Evolutionary conservation across 2,329 filamentous ascomycete genomes (phyloP).

Genomic region (Pezicula rhizophila): DNA sequence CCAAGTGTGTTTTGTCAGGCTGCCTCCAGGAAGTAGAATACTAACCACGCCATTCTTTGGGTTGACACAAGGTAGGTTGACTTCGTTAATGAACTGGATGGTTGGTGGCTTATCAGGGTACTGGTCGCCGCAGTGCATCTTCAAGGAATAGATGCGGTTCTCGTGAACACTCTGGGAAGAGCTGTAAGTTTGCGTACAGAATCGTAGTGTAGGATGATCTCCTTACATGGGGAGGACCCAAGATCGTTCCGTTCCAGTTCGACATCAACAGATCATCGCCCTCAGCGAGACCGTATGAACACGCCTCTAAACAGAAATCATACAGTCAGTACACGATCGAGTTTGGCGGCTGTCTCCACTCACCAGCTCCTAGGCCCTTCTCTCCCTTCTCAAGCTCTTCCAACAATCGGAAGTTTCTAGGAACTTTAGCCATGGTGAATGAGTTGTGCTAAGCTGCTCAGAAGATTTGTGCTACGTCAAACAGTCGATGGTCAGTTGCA

Average conservation of each 20-base stretch:
- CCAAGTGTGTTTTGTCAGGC: background rate
- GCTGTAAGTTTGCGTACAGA: background rate
- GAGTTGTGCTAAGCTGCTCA: no score
- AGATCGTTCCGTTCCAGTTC: conserved; percentile 97
- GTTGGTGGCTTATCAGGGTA: conserved; percentile 88
- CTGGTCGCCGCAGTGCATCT: conserved; percentile 85
- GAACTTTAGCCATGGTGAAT: conserved; percentile 59
- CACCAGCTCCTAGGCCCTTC: conserved; percentile 90
- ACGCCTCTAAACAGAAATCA: conserved; percentile 61
- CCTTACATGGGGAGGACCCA: conserved; percentile 90
- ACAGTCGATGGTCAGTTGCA: background rate
- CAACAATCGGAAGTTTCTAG: conserved; percentile 90
- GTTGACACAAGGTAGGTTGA: conserved; percentile 96
- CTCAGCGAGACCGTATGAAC: conserved; percentile 92
- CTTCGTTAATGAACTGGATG: conserved; percentile 86
- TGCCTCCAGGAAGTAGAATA: background rate
- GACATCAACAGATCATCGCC: conserved; percentile 94
- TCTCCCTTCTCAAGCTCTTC: conserved; percentile 99
- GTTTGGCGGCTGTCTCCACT: conserved; percentile 20
- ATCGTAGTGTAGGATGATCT: background rate
- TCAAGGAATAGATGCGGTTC: conserved; percentile 97
- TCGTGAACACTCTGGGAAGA: conserved; percentile 76
- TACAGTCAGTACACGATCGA: conserved; percentile 10
- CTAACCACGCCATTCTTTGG: conserved; percentile 65
- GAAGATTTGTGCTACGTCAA: no score